These are phyloP conservation scores for Marchantia polymorpha DNA, from an alignment of 225 moss, liverwort and hornwort genomes.

Conservation along the genomic window DNA sequence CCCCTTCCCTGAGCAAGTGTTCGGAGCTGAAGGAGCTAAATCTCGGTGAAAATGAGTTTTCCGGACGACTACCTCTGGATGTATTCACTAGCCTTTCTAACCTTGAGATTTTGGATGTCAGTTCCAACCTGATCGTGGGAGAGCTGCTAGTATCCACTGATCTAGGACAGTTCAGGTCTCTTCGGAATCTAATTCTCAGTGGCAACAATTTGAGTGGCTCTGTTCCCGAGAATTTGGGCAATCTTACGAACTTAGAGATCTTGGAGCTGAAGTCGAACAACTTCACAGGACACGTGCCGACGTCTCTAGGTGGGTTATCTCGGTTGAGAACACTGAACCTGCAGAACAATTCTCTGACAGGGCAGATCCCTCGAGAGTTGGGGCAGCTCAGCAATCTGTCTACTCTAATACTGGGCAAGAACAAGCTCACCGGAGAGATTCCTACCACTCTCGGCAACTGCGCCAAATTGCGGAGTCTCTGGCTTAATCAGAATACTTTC, in stretches of 20 bases:
- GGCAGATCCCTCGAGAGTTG: slow-evolving; percentile 2
- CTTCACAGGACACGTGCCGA: slow-evolving; percentile 17
- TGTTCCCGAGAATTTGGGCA: slow-evolving; percentile 24
- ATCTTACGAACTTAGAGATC: slow-evolving; percentile 10
- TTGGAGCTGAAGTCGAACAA: slow-evolving; percentile 28
- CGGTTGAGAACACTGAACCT: background rate
- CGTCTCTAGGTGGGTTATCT: background rate
- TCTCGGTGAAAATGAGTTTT: slow-evolving; percentile 10
- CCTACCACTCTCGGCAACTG: slow-evolving; percentile 2
- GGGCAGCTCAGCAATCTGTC: slow-evolving; percentile 10
- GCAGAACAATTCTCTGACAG: background rate
- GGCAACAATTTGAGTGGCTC: background rate
- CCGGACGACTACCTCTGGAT: slow-evolving; percentile 13
- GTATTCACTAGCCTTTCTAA: slow-evolving; percentile 11
- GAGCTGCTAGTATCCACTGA: background rate
- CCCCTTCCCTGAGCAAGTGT: slow-evolving; percentile 24
- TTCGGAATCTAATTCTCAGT: slow-evolving; percentile 8
- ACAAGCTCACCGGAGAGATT: background rate
- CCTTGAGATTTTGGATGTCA: slow-evolving; percentile 14
- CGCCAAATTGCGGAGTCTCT: slow-evolving; percentile 13
- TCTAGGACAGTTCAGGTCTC: slow-evolving; percentile 8
- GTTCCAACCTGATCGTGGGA: slow-evolving; percentile 5
- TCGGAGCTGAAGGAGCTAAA: slow-evolving; percentile 21
- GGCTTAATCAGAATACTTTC: slow-evolving; percentile 24
- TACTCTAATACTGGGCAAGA: background rate